Evolutionary conservation across 331 rosid genomes (phyloP).

Genomic region (Erythrophleum ivorense): DNA sequence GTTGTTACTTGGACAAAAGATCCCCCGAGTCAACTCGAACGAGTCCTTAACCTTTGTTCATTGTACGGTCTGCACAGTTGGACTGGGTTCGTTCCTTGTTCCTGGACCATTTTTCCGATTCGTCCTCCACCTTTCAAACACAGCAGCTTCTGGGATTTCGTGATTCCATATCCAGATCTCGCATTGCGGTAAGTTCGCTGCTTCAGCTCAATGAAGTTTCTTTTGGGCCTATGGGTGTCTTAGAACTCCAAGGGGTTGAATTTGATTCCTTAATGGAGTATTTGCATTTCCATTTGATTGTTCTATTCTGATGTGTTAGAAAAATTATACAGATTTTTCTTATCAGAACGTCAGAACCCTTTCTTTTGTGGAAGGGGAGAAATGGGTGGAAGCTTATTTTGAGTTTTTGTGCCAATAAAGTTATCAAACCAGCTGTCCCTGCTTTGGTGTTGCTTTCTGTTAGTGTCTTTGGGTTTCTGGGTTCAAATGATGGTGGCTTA

Average conservation of each 20-base stretch:
- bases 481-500: background rate
- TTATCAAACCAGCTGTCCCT: background rate
- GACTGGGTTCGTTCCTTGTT: slow-evolving; percentile 25
- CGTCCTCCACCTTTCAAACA: background rate
- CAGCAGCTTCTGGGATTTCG: background rate
- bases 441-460: background rate
- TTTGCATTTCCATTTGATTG: background rate
- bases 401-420: background rate
- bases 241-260: background rate
- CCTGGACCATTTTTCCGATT: background rate
- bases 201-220: slow-evolving; percentile 13
- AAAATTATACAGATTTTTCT: background rate
- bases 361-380: background rate
- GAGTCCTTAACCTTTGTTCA: slow-evolving; percentile 39
- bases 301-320: background rate
- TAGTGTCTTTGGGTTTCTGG: background rate
- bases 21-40: slow-evolving; percentile 57
- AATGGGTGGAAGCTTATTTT: background rate
- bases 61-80: slow-evolving; percentile 18
- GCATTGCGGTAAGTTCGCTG: slow-evolving; percentile 61
- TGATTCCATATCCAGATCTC: slow-evolving; percentile 45
- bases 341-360: background rate
- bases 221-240: background rate
- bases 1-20: slow-evolving; percentile 34
- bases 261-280: background rate